These are phyloP conservation scores for Hamigera avellanea DNA, from an alignment of 495 filamentous ascomycete species.

Conservation along the genomic window DNA sequence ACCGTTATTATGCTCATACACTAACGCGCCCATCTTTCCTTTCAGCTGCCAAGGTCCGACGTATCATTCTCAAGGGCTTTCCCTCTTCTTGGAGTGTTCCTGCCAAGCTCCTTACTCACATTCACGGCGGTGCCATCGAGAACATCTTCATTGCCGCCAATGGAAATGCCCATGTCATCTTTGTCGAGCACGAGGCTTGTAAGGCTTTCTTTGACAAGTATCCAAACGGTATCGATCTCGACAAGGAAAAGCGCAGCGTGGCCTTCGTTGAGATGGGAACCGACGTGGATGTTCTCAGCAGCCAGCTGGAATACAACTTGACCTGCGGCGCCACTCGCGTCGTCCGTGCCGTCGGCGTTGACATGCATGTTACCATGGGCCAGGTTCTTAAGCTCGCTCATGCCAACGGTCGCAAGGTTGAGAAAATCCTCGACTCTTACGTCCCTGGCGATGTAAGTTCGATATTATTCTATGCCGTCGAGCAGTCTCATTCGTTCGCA, in stretches of 20 bases:
- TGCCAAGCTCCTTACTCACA: constrained; percentile 25
- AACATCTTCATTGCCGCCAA: constrained; percentile 8
- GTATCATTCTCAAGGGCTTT: constrained; percentile 26
- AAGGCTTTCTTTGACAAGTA: constrained; percentile 28
- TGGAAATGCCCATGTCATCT: constrained; percentile 23
- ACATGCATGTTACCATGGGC: constrained; percentile 18
- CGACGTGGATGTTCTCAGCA: constrained; percentile 26
- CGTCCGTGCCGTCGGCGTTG: constrained; percentile 26
- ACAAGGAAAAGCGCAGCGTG: constrained; percentile 12
- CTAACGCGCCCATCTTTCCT: constrained; percentile 4
- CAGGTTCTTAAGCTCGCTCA: constrained; percentile 18
- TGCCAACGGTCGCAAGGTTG: constrained; percentile 20
- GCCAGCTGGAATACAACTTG: constrained; percentile 20
- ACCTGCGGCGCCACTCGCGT: constrained; percentile 26
- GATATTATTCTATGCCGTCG: too few species aligned
- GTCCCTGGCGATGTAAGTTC: constrained; percentile 21
- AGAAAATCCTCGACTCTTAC: constrained; percentile 23
- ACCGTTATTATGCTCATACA: background rate
- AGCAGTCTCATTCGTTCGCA: too few species aligned
- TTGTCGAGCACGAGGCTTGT: constrained; percentile 26
- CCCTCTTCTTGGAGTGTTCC: constrained; percentile 17
- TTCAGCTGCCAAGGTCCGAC: constrained; percentile 20
- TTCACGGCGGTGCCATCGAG: constrained; percentile 35
- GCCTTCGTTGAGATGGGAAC: constrained; percentile 22
- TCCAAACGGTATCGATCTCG: constrained; percentile 31